Conservation (phyloP, 2,329 filamentous ascomycete species). For the Aureobasidium sp. region DNA sequence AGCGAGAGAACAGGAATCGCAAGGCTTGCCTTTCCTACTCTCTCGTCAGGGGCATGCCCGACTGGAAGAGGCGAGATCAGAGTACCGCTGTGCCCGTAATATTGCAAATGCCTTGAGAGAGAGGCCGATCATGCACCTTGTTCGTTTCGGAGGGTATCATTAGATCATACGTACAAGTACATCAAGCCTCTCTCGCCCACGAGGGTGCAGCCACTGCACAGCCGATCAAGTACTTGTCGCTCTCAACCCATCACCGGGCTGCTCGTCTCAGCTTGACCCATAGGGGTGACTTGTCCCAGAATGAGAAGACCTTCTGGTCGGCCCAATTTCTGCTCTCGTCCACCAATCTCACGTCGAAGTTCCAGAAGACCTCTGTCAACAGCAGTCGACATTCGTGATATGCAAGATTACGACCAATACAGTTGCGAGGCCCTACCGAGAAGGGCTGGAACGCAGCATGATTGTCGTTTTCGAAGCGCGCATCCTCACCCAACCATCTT, state of each 20-base stretch:
- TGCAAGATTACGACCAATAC: conserved; percentile 28
- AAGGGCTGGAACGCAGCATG: conserved; percentile 27
- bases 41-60: background rate
- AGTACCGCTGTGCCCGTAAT: background rate
- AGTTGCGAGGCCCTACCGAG: conserved; percentile 27
- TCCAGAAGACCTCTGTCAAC: conserved; percentile 31
- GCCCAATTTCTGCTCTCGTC: conserved; percentile 25
- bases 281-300: conserved; percentile 29
- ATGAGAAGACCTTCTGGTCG: conserved; percentile 26
- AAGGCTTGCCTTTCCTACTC: background rate
- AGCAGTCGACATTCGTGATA: conserved; percentile 34
- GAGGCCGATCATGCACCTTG: background rate
- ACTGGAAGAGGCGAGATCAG: background rate
- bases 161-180: background rate
- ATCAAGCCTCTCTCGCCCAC: background rate
- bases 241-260: background rate
- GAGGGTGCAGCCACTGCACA: background rate
- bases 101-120: background rate
- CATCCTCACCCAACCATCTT: conserved; percentile 25
- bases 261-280: conserved; percentile 10
- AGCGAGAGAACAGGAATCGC: background rate
- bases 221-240: background rate
- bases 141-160: background rate
- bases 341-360: conserved; percentile 31
- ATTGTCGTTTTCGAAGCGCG: conserved; percentile 27